Evolutionary conservation across 140 eudicot genomes (phyloP).

Genomic region (Oenanthe javanica): DNA sequence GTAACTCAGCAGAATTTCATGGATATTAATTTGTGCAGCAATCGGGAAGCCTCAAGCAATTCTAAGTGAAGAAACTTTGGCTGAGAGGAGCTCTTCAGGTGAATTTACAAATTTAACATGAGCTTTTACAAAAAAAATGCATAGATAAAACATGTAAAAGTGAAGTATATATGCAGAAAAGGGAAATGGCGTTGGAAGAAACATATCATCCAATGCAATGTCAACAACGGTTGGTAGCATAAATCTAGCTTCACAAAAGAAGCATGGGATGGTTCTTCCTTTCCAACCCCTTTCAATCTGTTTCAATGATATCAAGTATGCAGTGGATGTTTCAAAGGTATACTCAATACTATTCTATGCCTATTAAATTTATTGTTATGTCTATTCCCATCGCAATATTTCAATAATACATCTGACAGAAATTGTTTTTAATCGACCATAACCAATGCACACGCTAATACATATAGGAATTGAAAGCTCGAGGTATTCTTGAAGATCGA

Average conservation of each 20-base stretch:
- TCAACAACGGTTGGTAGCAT: slow-evolving; percentile 11
- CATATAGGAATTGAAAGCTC: slow-evolving; percentile 44
- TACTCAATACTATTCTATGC: background rate
- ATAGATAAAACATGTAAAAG: too few species aligned
- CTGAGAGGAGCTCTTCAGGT: slow-evolving; percentile 26
- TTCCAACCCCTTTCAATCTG: slow-evolving; percentile 46
- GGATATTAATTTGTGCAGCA: slow-evolving; percentile 30
- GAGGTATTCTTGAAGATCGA: slow-evolving; percentile 35
- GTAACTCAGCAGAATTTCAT: background rate
- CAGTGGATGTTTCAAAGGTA: slow-evolving; percentile 59
- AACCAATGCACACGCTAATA: background rate
- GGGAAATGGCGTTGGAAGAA: slow-evolving; percentile 16
- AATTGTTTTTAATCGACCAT: background rate
- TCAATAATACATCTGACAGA: background rate
- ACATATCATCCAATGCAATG: slow-evolving; percentile 15
- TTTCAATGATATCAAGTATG: slow-evolving; percentile 37
- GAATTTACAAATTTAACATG: background rate
- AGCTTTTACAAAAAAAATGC: background rate
- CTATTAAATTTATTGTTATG: background rate
- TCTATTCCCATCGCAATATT: background rate
- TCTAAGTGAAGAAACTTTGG: slow-evolving; percentile 25
- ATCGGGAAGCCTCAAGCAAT: slow-evolving; percentile 33
- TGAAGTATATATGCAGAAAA: slow-evolving; percentile 22
- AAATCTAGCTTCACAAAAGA: slow-evolving; percentile 13
- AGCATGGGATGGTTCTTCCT: slow-evolving; percentile 57